phyloP scores from a whole-genome alignment of 108 stramenopile genomes.

The Schizochytrium sp. region DNA sequence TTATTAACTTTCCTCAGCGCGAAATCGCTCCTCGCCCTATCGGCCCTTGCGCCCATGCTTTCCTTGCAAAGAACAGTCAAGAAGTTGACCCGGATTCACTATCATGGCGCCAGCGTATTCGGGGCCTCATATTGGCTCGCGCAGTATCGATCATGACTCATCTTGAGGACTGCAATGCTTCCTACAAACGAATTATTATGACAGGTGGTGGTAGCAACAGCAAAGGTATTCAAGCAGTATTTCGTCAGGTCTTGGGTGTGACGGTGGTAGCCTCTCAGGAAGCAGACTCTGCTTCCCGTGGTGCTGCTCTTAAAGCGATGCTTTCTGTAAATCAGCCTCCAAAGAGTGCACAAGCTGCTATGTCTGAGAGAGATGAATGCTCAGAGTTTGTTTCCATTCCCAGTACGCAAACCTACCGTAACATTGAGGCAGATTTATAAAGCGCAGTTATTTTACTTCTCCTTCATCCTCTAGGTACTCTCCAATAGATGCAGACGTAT shows the following conservation, averaged over 20 bases:
- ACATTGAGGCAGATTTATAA: too few species aligned
- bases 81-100: conserved; percentile 15
- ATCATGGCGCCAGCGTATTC: conserved; percentile 42
- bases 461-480: too few species aligned
- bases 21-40: conserved; percentile 38
- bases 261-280: not conserved
- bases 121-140: conserved; percentile 28
- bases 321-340: not conserved
- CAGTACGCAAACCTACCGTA: too few species aligned
- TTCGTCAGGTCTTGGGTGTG: conserved; percentile 28
- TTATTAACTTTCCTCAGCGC: not conserved
- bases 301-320: conserved; percentile 53
- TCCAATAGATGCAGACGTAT: too few species aligned
- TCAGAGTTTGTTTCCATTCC: too few species aligned
- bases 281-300: conserved; percentile 29
- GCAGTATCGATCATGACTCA: conserved; percentile 40
- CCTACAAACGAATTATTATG: conserved; percentile 20
- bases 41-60: conserved; percentile 30
- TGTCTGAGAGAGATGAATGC: too few species aligned
- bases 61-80: not conserved
- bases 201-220: conserved; percentile 50
- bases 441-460: too few species aligned
- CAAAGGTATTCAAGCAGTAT: conserved; percentile 40
- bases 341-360: not conserved
- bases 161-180: conserved; percentile 15